Evolutionary conservation across 805 yeast species (phyloP).

Genomic region (Teunomyces pallodes): DNA sequence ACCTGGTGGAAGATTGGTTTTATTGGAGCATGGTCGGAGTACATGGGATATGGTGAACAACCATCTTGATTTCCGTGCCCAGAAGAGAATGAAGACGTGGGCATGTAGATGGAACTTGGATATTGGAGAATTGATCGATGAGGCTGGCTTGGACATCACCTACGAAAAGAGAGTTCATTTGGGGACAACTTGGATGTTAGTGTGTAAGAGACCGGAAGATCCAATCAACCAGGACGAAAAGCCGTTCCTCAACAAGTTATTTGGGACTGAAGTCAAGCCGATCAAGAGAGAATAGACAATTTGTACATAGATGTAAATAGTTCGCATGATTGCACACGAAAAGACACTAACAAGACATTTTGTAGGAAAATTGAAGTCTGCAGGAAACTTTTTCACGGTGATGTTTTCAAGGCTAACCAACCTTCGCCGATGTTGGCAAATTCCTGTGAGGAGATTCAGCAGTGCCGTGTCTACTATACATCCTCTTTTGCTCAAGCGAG

Average conservation of each 20-base stretch:
- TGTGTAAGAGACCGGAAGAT: slow-evolving; percentile 74
- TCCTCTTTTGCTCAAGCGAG: slow-evolving; percentile 39
- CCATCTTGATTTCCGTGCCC: slow-evolving; percentile 79
- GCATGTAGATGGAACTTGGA: slow-evolving; percentile 98
- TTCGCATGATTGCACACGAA: neutral
- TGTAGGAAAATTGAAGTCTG: no score
- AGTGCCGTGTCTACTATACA: slow-evolving; percentile 28
- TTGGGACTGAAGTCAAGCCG: slow-evolving; percentile 33
- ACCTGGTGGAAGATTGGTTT: slow-evolving; percentile 85
- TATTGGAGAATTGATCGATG: slow-evolving; percentile 80
- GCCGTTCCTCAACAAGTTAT: slow-evolving; percentile 40
- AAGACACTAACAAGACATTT: no score
- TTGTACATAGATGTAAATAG: slow-evolving; percentile 6
- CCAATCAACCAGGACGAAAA: slow-evolving; percentile 44
- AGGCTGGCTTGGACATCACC: slow-evolving; percentile 79
- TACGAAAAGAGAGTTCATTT: slow-evolving; percentile 79
- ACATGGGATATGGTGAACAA: slow-evolving; percentile 73
- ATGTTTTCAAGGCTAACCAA: neutral
- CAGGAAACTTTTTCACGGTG: neutral
- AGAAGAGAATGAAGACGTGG: slow-evolving; percentile 82
- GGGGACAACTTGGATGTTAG: slow-evolving; percentile 88
- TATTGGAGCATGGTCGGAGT: slow-evolving; percentile 92
- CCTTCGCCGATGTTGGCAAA: neutral
- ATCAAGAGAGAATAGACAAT: slow-evolving; percentile 17
- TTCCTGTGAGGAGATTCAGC: neutral